phyloP scores from a whole-genome alignment of 2,329 filamentous ascomycete genomes.

The Chrysoporthe deuterocubensis region DNA sequence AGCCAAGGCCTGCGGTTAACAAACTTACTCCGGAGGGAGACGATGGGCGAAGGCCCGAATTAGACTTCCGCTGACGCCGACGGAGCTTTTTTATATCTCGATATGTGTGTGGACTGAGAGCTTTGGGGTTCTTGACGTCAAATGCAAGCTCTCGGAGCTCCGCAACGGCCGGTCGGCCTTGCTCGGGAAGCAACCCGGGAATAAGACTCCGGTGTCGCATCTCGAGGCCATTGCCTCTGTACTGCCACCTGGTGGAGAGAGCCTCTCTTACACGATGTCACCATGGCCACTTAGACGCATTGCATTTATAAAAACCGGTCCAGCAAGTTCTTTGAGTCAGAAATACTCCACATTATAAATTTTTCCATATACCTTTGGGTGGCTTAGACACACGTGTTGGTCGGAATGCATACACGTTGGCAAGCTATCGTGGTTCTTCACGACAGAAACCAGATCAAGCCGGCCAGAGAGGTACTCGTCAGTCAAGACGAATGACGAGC shows the following conservation, averaged over 20 bases:
- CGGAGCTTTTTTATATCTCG: no score
- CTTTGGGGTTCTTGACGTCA: background rate
- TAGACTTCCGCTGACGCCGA: no score
- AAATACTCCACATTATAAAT: background rate
- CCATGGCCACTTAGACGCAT: background rate
- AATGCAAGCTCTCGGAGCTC: background rate
- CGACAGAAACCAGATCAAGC: no score
- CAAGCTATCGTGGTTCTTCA: no score
- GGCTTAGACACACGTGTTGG: background rate
- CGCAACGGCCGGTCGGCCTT: slow-evolving; percentile 8
- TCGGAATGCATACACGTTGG: background rate
- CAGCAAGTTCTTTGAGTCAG: background rate
- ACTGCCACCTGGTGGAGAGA: background rate
- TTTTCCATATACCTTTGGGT: background rate
- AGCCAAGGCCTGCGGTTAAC: no score
- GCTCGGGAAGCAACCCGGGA: background rate
- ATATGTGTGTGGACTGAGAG: no score
- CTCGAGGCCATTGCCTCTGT: background rate
- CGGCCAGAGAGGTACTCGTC: no score
- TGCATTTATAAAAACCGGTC: background rate
- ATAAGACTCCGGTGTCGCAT: no score
- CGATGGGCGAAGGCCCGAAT: background rate
- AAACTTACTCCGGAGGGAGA: no score
- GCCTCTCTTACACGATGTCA: background rate
- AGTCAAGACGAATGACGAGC: no score